phyloP scores from a whole-genome alignment of 1,284 basidiomycete species.

The Fomitiporia mediterranea region DNA sequence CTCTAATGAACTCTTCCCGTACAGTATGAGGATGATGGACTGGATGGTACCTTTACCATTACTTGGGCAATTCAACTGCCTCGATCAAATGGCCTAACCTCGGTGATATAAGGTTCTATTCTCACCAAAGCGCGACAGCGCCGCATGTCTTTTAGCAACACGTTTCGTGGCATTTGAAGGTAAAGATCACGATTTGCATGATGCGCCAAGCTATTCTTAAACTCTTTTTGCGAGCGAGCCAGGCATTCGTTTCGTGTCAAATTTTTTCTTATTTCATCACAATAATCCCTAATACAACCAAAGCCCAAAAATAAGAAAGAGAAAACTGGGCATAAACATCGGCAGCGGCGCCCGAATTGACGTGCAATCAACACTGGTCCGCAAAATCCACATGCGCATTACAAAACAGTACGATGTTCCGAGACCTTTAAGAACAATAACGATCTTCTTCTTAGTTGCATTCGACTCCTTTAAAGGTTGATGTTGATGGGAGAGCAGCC shows the following conservation, averaged over 20 bases:
- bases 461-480: conserved; percentile 16
- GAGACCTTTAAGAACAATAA: neutral
- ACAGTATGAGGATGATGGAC: too few relatives aligned
- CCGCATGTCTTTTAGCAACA: neutral
- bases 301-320: neutral
- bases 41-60: too few relatives aligned
- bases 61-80: too few relatives aligned
- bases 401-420: too few relatives aligned
- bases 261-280: neutral
- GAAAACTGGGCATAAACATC: too few relatives aligned
- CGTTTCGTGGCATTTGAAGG: neutral
- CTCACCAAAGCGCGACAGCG: too few relatives aligned
- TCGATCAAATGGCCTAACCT: too few relatives aligned
- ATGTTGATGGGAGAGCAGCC: conserved; percentile 25
- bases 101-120: too few relatives aligned
- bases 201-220: neutral
- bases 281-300: neutral
- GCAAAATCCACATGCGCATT: too few relatives aligned
- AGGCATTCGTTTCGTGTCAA: neutral
- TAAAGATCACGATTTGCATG: neutral
- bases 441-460: neutral
- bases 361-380: too few relatives aligned
- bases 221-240: neutral
- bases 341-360: too few relatives aligned
- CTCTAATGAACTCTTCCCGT: too few relatives aligned